These are phyloP conservation scores for Diaporthe ampelina DNA, from an alignment of 2,329 filamentous ascomycete genomes.

Conservation along the genomic window DNA sequence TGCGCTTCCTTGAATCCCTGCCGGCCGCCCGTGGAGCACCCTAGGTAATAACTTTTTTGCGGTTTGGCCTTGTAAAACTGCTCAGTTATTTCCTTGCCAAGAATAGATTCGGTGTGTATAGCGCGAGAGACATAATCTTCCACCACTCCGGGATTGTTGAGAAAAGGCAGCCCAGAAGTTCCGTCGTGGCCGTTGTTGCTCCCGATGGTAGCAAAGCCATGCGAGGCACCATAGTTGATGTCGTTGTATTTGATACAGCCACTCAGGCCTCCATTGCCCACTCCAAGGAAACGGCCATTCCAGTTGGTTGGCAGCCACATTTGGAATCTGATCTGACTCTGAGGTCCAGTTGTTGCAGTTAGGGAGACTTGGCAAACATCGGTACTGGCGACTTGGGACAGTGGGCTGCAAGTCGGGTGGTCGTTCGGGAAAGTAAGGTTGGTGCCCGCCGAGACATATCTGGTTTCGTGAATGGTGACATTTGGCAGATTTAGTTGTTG, in stretches of 20 bases:
- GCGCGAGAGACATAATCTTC: constrained; percentile 55
- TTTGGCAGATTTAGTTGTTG: constrained; percentile 44
- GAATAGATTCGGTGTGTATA: constrained; percentile 61
- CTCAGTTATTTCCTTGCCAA: constrained; percentile 61
- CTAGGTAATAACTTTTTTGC: constrained; percentile 66
- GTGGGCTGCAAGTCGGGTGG: constrained; percentile 51
- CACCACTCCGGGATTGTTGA: constrained; percentile 53
- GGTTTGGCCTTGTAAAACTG: constrained; percentile 60
- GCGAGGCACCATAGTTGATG: constrained; percentile 55
- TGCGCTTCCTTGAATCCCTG: constrained; percentile 69
- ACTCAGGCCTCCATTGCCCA: constrained; percentile 63
- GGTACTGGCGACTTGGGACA: constrained; percentile 43
- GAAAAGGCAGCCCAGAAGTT: constrained; percentile 49
- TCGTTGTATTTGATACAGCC: constrained; percentile 62
- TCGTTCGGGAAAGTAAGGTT: constrained; percentile 56
- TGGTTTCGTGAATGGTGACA: constrained; percentile 53
- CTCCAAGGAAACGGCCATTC: constrained; percentile 60
- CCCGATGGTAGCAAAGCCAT: constrained; percentile 60
- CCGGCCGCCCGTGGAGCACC: constrained; percentile 70
- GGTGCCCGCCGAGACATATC: constrained; percentile 55
- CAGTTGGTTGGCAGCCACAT: constrained; percentile 61
- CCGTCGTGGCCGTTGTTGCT: constrained; percentile 66
- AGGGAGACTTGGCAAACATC: constrained; percentile 50
- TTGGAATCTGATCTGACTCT: constrained; percentile 60
- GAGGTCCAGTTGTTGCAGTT: constrained; percentile 48